Base-by-base conservation (phyloP, 1,284 basidiomycete species). In the Ustilago hordei region DNA sequence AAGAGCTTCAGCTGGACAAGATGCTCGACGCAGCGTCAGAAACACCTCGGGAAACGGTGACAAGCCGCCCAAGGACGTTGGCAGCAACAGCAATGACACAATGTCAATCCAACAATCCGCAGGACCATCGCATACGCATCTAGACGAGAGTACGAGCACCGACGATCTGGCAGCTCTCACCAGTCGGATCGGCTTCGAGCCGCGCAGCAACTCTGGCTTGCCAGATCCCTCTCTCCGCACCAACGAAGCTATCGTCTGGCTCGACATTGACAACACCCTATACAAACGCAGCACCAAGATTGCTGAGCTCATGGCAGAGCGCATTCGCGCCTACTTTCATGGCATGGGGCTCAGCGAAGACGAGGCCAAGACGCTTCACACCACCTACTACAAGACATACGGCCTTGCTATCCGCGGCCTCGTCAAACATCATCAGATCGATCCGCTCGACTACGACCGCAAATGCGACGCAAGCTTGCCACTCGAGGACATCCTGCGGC, bases 261-360 rank as follows among this genome's bases (percentile, higher is more conserved):
- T 95, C 68, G 93, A 95, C 84, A 93, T 95, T 72, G 93, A 95
- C 86, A 94, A 94, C 81, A 94, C 93, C 1, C 88, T 94, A 15
- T 94, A 94, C 86, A 80, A 81, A 48, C 73, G 79, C 34, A 69
- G 70, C 64, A 72, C 69, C 39, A 69, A 89, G 84, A 93, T 95
- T 64, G 91, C 92, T 7, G 90, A 92, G 23, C 81, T 87, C n/a
- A 94, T 95, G 93, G 91, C 91, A 17, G 87, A 91, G 73, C 90
- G 91, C 55, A 95, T 95, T 61, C 92, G 93, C 79, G 93, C 89
- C 36, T 95, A 95, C 86, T 94, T 95, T 79, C 88, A 91, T 4
- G 87, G 88, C 28, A 87, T 95, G 35, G 92, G 92, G 8, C 87
- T 94, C 17, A 87, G 87, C 43, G 89, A 92, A 28, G 90, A 91